Conservation (phyloP, 2,329 filamentous ascomycete genomes). For the Neophaeococcomyces mojaviensis region DNA sequence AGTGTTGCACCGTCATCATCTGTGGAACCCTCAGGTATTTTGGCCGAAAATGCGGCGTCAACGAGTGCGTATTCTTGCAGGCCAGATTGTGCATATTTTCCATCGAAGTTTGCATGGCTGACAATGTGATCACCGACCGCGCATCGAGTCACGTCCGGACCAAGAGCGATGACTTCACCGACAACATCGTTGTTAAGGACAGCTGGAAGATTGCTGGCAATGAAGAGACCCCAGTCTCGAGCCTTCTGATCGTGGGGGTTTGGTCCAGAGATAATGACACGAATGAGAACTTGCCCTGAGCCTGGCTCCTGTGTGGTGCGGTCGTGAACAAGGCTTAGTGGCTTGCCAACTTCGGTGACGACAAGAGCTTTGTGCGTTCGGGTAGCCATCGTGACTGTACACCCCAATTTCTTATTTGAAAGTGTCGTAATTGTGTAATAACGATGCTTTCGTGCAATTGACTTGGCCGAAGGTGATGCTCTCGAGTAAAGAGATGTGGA, state of each 20-base stretch:
- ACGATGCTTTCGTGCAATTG: too few species aligned
- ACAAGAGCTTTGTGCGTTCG: constrained; percentile 16
- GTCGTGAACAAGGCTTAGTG: constrained; percentile 11
- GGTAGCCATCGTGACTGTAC: too few species aligned
- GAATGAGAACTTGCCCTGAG: constrained; percentile 31
- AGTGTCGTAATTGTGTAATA: too few species aligned
- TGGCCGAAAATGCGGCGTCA: constrained; percentile 25
- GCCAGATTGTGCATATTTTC: constrained; percentile 20
- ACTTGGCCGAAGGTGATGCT: too few species aligned
- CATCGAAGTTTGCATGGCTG: constrained; percentile 19
- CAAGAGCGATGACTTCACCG: constrained; percentile 27
- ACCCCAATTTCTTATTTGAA: too few species aligned
- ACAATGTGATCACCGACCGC: constrained; percentile 30
- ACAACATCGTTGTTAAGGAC: constrained; percentile 31
- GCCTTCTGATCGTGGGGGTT: constrained; percentile 36
- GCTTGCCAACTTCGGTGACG: constrained; percentile 14
- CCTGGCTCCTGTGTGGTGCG: constrained; percentile 27
- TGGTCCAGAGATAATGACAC: constrained; percentile 29
- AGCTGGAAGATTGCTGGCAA: constrained; percentile 25
- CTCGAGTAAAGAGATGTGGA: too few species aligned
- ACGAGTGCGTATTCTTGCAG: constrained; percentile 34
- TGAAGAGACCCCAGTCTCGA: constrained; percentile 32
- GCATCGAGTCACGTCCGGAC: constrained; percentile 21
- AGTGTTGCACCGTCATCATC: constrained; percentile 33
- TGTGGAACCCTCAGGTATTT: constrained; percentile 29